A percentile compares a stretch with the other conserved stretches of the same genome.
These are phyloP conservation scores for Beverwykella pulmonaria DNA, from an alignment of 495 filamentous ascomycete genomes.

Conservation along the genomic window DNA sequence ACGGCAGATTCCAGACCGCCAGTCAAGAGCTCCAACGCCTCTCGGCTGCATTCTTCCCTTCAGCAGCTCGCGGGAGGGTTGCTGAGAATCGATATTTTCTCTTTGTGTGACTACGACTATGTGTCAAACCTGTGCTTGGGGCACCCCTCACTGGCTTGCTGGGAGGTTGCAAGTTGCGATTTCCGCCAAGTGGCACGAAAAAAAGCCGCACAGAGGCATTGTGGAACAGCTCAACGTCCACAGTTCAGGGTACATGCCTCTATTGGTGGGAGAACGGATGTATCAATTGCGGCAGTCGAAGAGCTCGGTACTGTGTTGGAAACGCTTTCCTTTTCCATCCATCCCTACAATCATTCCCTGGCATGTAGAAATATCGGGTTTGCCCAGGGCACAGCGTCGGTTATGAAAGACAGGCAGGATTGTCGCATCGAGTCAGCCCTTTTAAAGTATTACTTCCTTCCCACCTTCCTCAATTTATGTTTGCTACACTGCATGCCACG, in stretches of 20 bases:
- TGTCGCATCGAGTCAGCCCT: no score
- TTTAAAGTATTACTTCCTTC: no score
- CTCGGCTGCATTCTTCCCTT: slow-evolving; percentile 9
- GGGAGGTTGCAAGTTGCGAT: slow-evolving; percentile 11
- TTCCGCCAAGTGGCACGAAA: slow-evolving; percentile 19
- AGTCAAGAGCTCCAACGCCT: not conserved
- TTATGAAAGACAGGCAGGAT: no score
- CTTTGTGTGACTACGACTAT: slow-evolving; percentile 4
- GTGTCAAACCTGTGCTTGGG: slow-evolving; percentile 1
- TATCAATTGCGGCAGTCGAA: not conserved
- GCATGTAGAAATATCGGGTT: not conserved
- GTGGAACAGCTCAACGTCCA: slow-evolving; percentile 28
- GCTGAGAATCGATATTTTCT: no score
- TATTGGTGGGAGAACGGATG: not conserved
- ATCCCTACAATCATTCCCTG: not conserved
- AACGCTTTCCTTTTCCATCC: not conserved
- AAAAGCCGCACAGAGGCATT: slow-evolving; percentile 19
- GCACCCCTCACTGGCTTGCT: not conserved
- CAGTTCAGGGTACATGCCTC: not conserved
- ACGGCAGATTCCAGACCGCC: slow-evolving; percentile 13
- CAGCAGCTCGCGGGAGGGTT: not conserved
- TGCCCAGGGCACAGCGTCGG: not conserved
- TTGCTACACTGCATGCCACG: slow-evolving; percentile 21
- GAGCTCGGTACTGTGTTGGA: not conserved
- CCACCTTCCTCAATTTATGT: slow-evolving; percentile 1